Percentiles rank a stretch among this genome's conserved stretches.
These are phyloP conservation scores for Fusarium staphyleae DNA, from an alignment of 2,329 filamentous ascomycete species.

Conservation along the genomic window DNA sequence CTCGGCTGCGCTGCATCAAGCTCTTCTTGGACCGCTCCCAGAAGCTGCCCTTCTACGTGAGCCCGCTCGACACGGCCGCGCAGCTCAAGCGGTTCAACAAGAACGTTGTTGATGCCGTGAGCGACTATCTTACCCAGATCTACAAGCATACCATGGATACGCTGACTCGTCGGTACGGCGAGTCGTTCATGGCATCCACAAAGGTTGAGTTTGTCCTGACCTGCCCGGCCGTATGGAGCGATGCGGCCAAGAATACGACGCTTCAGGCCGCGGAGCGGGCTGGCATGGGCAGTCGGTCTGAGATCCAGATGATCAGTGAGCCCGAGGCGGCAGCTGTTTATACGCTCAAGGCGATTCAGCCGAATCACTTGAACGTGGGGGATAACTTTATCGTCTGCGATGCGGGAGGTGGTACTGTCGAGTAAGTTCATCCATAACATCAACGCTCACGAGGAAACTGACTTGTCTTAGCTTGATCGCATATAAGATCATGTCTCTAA, in stretches of 20 bases:
- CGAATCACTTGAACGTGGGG: slow-evolving; percentile 74
- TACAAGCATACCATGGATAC: slow-evolving; percentile 82
- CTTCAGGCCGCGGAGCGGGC: slow-evolving; percentile 78
- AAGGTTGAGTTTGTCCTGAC: slow-evolving; percentile 82
- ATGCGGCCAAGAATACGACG: slow-evolving; percentile 85
- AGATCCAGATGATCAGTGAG: slow-evolving; percentile 81
- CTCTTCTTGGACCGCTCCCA: slow-evolving; percentile 82
- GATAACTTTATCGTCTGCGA: slow-evolving; percentile 71
- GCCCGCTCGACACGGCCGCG: slow-evolving; percentile 76
- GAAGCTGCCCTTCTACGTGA: slow-evolving; percentile 82
- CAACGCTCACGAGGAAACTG: slow-evolving; percentile 9
- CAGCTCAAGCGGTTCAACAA: slow-evolving; percentile 78
- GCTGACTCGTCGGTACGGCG: slow-evolving; percentile 75
- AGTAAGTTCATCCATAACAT: slow-evolving; percentile 54
- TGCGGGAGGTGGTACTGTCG: slow-evolving; percentile 70
- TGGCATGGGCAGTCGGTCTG: slow-evolving; percentile 74
- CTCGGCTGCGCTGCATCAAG: slow-evolving; percentile 81
- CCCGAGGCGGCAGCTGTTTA: slow-evolving; percentile 83
- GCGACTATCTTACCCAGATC: slow-evolving; percentile 79
- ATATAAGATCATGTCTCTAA: slow-evolving; percentile 78
- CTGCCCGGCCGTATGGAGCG: slow-evolving; percentile 84
- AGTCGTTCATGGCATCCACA: slow-evolving; percentile 78
- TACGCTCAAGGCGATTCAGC: slow-evolving; percentile 79
- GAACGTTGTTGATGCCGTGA: slow-evolving; percentile 79
- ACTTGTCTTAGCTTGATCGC: slow-evolving; percentile 67